Evolutionary conservation across 176 grass and related monocot species (phyloP).

Genomic region (Hordeum vulgare): MorexV3_pseudomolecules_assembly NC_058524.1:29475000-29475499

Average conservation of each 20-base stretch:
- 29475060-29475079: not conserved
- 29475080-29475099: not conserved
- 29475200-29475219: slow-evolving; percentile 66
- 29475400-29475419: slow-evolving; percentile 58
- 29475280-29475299: not conserved
- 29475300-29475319: not conserved
- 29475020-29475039: not conserved
- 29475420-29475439: slow-evolving; percentile 72
- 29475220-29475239: slow-evolving; percentile 68
- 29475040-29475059: not conserved
- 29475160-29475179: slow-evolving; percentile 66
- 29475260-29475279: slow-evolving; percentile 53
- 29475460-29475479: slow-evolving; percentile 89
- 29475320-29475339: not conserved
- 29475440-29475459: slow-evolving; percentile 65
- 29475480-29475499: slow-evolving; percentile 70
- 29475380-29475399: not conserved
- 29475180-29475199: slow-evolving; percentile 74
- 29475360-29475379: not conserved
- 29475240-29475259: slow-evolving; percentile 79
- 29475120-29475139: slow-evolving; percentile 74
- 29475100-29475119: not conserved
- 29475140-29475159: slow-evolving; percentile 94
- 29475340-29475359: not conserved
- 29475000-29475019: slow-evolving; percentile 61